phyloP scores from a whole-genome alignment of 371 early-diverging fungal genomes.

The Mortierella polycephala region DNA sequence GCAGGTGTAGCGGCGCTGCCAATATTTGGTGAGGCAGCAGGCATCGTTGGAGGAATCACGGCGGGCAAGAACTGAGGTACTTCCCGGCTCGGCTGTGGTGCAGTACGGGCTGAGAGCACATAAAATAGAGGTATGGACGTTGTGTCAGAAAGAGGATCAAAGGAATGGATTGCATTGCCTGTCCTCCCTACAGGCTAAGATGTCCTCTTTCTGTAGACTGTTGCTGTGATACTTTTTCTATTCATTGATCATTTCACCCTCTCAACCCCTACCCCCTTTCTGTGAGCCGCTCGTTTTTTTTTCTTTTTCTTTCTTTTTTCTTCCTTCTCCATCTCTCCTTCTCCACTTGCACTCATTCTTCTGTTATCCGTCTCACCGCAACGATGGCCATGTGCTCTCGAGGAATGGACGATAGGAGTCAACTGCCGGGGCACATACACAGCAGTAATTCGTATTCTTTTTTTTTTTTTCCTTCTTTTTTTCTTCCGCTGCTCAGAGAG shows the following conservation, averaged over 20 bases:
- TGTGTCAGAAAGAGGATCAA: background rate
- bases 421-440: conserved; percentile 9
- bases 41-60: conserved; percentile 28
- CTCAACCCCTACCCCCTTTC: conserved; percentile 38
- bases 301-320: background rate
- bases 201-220: background rate
- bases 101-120: conserved; percentile 27
- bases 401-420: conserved; percentile 17
- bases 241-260: too few relatives aligned
- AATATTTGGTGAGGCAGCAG: conserved; percentile 46
- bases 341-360: conserved; percentile 3
- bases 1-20: conserved; percentile 49
- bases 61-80: conserved; percentile 47
- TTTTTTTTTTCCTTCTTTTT: background rate
- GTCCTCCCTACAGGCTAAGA: too few relatives aligned
- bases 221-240: background rate
- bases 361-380: conserved; percentile 8
- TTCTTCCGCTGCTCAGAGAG: background rate
- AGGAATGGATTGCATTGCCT: too few relatives aligned
- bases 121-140: background rate
- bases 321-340: conserved; percentile 4
- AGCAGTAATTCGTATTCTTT: background rate
- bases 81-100: conserved; percentile 42
- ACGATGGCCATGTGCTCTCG: conserved; percentile 17
- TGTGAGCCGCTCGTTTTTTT: background rate